Evolutionary conservation across 2,329 filamentous ascomycete genomes (phyloP).

Genomic region (Epichloe glyceriae): DNA sequence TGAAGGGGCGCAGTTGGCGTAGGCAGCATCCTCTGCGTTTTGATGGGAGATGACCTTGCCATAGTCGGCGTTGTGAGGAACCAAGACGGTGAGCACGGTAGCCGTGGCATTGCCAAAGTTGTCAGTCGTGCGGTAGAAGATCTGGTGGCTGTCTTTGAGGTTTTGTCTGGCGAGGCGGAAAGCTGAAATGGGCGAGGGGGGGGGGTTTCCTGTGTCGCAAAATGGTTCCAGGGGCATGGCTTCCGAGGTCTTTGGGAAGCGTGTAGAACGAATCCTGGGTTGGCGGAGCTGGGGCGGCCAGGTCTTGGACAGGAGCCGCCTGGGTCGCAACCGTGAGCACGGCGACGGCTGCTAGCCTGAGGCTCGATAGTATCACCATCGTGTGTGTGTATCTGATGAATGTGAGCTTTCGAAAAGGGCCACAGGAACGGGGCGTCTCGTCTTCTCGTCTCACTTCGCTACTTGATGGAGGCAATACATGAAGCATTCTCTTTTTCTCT

Average conservation of each 20-base stretch:
- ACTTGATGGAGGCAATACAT: too few relatives aligned
- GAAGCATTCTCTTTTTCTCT: too few relatives aligned
- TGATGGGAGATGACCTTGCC: slow-evolving; percentile 28
- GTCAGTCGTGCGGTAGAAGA: slow-evolving; percentile 28
- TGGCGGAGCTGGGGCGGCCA: slow-evolving; percentile 1
- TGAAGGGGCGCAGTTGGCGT: slow-evolving; percentile 20
- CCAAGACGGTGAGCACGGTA: slow-evolving; percentile 25
- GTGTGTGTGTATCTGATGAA: too few relatives aligned
- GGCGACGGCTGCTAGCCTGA: too few relatives aligned
- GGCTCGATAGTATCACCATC: too few relatives aligned
- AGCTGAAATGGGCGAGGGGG: slow-evolving; percentile 4
- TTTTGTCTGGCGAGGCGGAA: slow-evolving; percentile 9
- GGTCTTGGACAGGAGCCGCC: too few relatives aligned
- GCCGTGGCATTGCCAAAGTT: slow-evolving; percentile 19
- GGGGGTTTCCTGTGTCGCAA: slow-evolving; percentile 7
- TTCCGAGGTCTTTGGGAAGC: slow-evolving; percentile 4
- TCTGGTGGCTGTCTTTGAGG: slow-evolving; percentile 14
- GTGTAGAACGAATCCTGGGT: slow-evolving; percentile 10
- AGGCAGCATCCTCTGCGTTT: slow-evolving; percentile 25
- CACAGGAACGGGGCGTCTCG: too few relatives aligned
- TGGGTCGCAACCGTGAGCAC: too few relatives aligned
- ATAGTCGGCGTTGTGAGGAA: slow-evolving; percentile 19
- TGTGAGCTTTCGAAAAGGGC: too few relatives aligned
- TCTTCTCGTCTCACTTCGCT: too few relatives aligned
- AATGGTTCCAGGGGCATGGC: slow-evolving; percentile 6